Base-by-base conservation (phyloP, 75 land plant genomes). In the Picea glauca region DNA sequence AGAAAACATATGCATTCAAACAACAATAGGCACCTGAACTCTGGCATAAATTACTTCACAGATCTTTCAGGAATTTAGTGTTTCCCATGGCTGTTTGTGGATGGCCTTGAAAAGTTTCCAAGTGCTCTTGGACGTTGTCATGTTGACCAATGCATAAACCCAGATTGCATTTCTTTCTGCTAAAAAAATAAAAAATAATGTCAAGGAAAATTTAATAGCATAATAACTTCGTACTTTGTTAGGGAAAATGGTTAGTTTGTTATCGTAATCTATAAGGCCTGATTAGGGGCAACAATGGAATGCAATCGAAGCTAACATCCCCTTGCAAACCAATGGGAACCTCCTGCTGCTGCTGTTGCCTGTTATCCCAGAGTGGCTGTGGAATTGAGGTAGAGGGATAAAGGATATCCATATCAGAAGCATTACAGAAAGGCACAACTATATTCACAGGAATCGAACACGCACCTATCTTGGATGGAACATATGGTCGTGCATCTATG, bases 61-160 rank as follows among this genome's bases (percentile, higher is more conserved):
- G 43, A 97, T 91, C 83, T 97, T 97, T 43, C 94, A 87, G 58
- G 99, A 97, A 82, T 97, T 94, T 86, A 93, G 94, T 35, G 87
- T 96, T 76, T 93, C 94, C 99, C 99, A 97, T 21, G 85, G 92
- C 57, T 88, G 92, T 40, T 43, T 78, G 72, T 97, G 93, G 83
- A 97, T 94, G 1, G 91, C 91, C 74, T 84, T 93, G 91, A 91
- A 93, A 30, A 97, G 88, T 73, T 91, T 86, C 80, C 76, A 77
- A 1, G 98, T 84, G 11, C 96, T 98, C 72, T 88, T 77, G 12
- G 98, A 90, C 2, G 94, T 87, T 4, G 99, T 97, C 83, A 94
- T 79, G 80, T 97, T 97, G 75, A 97, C 99, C 74, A 97, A 94
- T 40, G 98, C 98, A 77, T 94, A 97, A 21, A 35, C 99, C 99